Evolutionary conservation across 2,329 filamentous ascomycete genomes (phyloP), one percentile per base, ranked within the genome.

Genomic region (Ilyonectria sp.): DNA sequence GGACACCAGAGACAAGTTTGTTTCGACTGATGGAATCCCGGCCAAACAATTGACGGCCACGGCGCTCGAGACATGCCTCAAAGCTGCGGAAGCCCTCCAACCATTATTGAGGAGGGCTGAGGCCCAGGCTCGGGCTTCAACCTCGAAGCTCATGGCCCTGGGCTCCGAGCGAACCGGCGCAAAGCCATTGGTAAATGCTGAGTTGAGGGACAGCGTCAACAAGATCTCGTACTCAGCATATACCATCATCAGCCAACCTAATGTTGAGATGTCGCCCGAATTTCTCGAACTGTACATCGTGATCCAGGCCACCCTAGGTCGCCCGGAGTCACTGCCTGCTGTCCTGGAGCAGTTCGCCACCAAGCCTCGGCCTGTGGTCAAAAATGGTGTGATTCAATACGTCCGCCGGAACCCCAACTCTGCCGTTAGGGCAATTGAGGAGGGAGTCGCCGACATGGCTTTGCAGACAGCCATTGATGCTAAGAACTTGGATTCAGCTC

Each of bases 271-370:
- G 77, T 93, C 93, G 5, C 89, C 92, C 9, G 84, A 87, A 33
- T 84, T 95, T 37, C 88, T 98, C 44, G 85, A 88, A 64, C 80
- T 88, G 72, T 98, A 98, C 80, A 91, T 97, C 69, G 86, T 89
- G 43, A 89, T 94, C 50, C 94, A 97, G 79, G 86, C 91, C 31
- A 86, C 91, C 11, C 87, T 98, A 49, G 88, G 90, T 68, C 90
- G 88, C 63, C 91, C 94, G 3, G 89, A 93, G 71, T 91, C 93
- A 50, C 89, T 98, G 69, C 94, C 95, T 7, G 88, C 91, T 67
- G 89, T 94, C 47, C 92, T 99, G 76, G 84, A 91, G 63, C 86
- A 98, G 60, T 98, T 95, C 79, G 93, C 94, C 55, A 89, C 89
- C 73, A 99, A 98, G 81, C 92, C 93, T 10, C 84, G 90, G 69